Evolutionary conservation across 169 alveolate genomes (phyloP).

Genomic region (Eimeria sp.): DNA sequence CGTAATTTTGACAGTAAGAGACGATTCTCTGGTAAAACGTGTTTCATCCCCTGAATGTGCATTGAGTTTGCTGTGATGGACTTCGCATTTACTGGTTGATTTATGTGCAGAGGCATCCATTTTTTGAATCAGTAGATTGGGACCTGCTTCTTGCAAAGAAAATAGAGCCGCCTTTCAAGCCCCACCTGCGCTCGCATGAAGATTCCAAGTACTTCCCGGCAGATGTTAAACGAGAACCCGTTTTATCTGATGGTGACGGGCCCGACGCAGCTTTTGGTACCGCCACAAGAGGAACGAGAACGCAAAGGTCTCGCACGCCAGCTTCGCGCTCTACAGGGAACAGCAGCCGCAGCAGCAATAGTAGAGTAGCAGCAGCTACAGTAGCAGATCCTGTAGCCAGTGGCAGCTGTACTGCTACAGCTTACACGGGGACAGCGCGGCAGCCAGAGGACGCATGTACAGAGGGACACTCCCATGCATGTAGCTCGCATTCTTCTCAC

Average conservation of each 20-base stretch:
- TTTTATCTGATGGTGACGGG: slow-evolving; percentile 50
- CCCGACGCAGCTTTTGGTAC: slow-evolving; percentile 63
- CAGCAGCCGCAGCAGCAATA: slow-evolving; percentile 66
- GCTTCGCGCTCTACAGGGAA: background rate
- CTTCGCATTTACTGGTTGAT: background rate
- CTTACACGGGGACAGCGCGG: background rate
- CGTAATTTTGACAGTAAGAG: background rate
- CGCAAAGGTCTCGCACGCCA: slow-evolving; percentile 60
- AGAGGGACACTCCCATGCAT: background rate
- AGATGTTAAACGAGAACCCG: slow-evolving; percentile 80
- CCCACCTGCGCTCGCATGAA: slow-evolving; percentile 73
- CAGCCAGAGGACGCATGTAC: slow-evolving; percentile 20
- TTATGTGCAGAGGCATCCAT: slow-evolving; percentile 82
- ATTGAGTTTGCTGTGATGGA: background rate
- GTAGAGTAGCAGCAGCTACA: slow-evolving; percentile 15
- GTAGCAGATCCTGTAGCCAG: slow-evolving; percentile 35
- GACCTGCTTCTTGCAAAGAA: slow-evolving; percentile 54
- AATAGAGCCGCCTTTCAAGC: slow-evolving; percentile 84
- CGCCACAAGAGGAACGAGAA: slow-evolving; percentile 5
- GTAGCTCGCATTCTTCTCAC: slow-evolving; percentile 8
- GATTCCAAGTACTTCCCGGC: slow-evolving; percentile 83
- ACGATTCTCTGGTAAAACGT: background rate
- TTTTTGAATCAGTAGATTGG: slow-evolving; percentile 86
- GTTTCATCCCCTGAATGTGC: background rate
- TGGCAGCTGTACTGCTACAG: slow-evolving; percentile 22